Evolutionary conservation across 495 filamentous ascomycete species (phyloP), one percentile per base, ranked within the genome.

Genomic region (Neurospora sp.): DNA sequence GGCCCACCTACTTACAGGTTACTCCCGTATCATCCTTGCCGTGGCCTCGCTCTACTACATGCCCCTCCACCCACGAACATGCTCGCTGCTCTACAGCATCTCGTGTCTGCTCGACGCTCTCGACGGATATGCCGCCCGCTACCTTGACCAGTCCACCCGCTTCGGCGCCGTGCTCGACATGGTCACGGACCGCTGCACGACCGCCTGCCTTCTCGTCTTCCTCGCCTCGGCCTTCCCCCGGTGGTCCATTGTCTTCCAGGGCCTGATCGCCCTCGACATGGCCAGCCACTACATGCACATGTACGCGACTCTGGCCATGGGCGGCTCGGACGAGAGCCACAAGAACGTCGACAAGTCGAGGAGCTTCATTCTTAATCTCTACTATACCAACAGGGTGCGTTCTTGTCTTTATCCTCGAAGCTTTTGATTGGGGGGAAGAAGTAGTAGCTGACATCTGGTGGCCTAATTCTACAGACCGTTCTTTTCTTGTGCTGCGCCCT

Each of bases 221-320:
- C 83, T 99, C 42, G 91, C 92, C 70, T 93, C 92, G 9, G 95
- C 95, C 44, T 98, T 93, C 84, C 95, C 96, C 8, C 87, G 94
- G 39, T 99, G 93, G 92, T 87, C 91, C 68, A 90, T 98, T 74
- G 71, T 98, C 69, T 98, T 98, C 88, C 96, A 98, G 84, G 87
- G 90, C 39, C 85, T 99, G 77, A 99, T 98, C 77, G 90, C 89
- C 70, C 80, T 98, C 78, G 96, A 99, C 81, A 82, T 99, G 75
- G 93, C 96, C 41, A 96, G 92, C 82, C 96, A 99, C 81, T 99
- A 98, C 82, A 92, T 98, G 86, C 96, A 99, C 83, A 98, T 99
- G 94, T 98, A 94, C 80, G 94, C 94, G 12, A 97, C 93, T 17
- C 80, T 94, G 71, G 88, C 88, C 76, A 94, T 96, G 92, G 93